phyloP scores from a whole-genome alignment of 495 filamentous ascomycete species.

The Aspergillus sclerotiicarbonarius region DNA sequence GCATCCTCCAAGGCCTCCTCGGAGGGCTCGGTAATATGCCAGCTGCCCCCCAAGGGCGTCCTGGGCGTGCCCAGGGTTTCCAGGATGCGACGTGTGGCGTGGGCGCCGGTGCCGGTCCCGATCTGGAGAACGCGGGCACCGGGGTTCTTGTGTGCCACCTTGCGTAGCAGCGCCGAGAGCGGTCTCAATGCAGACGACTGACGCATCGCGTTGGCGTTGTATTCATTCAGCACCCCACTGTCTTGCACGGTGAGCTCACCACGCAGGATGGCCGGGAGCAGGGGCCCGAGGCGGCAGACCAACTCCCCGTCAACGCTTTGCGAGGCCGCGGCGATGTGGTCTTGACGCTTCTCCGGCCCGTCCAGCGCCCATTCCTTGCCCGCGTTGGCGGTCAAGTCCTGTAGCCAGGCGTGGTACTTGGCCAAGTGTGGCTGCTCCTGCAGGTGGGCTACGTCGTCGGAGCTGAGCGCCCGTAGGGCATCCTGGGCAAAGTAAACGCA shows the following conservation, averaged over 20 bases:
- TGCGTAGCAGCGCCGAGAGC: neutral
- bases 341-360: neutral
- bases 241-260: conserved; percentile 2
- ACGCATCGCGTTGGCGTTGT: neutral
- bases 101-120: conserved; percentile 20
- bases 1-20: conserved; percentile 14
- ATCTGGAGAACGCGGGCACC: conserved; percentile 10
- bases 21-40: conserved; percentile 13
- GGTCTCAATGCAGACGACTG: neutral
- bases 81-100: conserved; percentile 1
- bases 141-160: conserved; percentile 7
- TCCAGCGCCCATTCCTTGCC: too few relatives aligned
- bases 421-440: neutral
- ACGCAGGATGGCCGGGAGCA: conserved; percentile 6
- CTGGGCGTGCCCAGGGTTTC: neutral
- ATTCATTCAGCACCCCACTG: neutral
- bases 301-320: neutral
- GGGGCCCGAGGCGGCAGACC: conserved; percentile 4
- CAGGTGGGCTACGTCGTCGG: neutral
- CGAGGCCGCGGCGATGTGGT: neutral
- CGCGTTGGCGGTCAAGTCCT: neutral
- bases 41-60: neutral
- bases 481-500: too few relatives aligned
- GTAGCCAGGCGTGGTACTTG: neutral
- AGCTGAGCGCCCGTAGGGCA: too few relatives aligned